Evolutionary conservation across 1,284 basidiomycete genomes (phyloP), one percentile per base, ranked within the genome.

Genomic region (Puccinia novopanici): DNA sequence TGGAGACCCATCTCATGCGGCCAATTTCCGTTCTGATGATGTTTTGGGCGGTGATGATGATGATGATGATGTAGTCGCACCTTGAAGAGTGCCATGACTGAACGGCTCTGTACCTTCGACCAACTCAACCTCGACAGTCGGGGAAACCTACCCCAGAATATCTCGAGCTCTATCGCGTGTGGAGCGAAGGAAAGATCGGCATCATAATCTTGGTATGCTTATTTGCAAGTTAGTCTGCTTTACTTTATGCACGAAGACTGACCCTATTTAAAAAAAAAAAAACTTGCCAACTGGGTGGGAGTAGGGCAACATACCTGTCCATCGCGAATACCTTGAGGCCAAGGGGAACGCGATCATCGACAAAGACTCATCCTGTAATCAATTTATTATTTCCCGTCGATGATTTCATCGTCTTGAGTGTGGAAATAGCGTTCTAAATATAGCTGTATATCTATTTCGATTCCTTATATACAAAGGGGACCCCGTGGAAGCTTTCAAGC

Each of bases 111-210:
- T 68, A 83, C 83, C 0, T 86, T 83, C 82, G 73, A 82, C 59
- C 81, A 84, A 40, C 81, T 81, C 13, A 81, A 86, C 59, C 83
- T 84, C 22, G 82, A 83, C 30, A 82, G 75, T 15, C 82, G 86
- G 22, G 85, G 12, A 83, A 84, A 82, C 81, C 83, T 40, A 82
- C 82, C 3, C 70, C 81, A 0, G 84, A 82, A 48, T 86, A 86
- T 81, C 30, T 84, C 34, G 71, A 84, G 52, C 81, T 84, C 0
- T 86, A 86, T 82, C 79, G 84, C 80, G 82, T 83, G 27, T 86
- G 86, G 86, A 86, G 85, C 3, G 75, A 85, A 74, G 86, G 86
- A 17, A 71, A 83, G 34, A 86, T 85, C 42, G 86, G 86, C n/a
- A 75, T 80, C n/a, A 82, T 83, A 59, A 82, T 84, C 42, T 81